Evolutionary conservation across 2,329 filamentous ascomycete genomes (phyloP).

Genomic region (Anthostomella pinea): DNA sequence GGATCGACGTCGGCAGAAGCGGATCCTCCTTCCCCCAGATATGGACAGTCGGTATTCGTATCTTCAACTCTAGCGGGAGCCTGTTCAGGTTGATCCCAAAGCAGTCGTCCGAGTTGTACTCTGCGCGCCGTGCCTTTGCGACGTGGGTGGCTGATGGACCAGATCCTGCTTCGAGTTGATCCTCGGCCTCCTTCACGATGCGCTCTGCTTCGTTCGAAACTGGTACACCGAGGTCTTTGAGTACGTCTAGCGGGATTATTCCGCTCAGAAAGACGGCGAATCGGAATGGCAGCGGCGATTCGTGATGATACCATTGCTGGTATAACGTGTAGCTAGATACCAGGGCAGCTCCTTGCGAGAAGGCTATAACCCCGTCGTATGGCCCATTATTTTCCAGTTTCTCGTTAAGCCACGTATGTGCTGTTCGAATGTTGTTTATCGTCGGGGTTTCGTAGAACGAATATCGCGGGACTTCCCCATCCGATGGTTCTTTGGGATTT

Average conservation of each 20-base stretch:
- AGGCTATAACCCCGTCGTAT: conserved; percentile 28
- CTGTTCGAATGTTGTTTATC: conserved; percentile 31
- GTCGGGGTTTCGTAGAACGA: conserved; percentile 17
- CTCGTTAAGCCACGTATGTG: conserved; percentile 35
- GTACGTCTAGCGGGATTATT: conserved; percentile 27
- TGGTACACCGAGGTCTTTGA: conserved; percentile 33
- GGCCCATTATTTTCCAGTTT: conserved; percentile 28
- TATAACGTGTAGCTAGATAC: conserved; percentile 39
- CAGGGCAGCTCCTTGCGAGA: conserved; percentile 34
- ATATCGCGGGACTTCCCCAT: conserved; percentile 9
- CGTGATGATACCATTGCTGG: conserved; percentile 33
- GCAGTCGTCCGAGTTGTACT: conserved; percentile 31
- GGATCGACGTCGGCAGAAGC: conserved; percentile 22
- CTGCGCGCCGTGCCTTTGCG: conserved; percentile 18
- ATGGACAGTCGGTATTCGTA: conserved; percentile 30
- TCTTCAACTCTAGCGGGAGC: conserved; percentile 28
- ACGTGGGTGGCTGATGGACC: conserved; percentile 15
- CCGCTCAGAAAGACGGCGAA: conserved; percentile 41
- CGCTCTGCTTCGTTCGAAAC: conserved; percentile 31
- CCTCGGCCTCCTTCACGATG: conserved; percentile 23
- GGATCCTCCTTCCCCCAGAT: conserved; percentile 27
- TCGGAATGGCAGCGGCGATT: conserved; percentile 32
- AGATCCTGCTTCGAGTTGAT: conserved; percentile 9
- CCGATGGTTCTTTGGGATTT: conserved; percentile 3
- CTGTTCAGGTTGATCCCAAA: conserved; percentile 31